Evolutionary conservation across 257 asterid genomes (phyloP).

Genomic region (Nicotiana noctiflora): DNA sequence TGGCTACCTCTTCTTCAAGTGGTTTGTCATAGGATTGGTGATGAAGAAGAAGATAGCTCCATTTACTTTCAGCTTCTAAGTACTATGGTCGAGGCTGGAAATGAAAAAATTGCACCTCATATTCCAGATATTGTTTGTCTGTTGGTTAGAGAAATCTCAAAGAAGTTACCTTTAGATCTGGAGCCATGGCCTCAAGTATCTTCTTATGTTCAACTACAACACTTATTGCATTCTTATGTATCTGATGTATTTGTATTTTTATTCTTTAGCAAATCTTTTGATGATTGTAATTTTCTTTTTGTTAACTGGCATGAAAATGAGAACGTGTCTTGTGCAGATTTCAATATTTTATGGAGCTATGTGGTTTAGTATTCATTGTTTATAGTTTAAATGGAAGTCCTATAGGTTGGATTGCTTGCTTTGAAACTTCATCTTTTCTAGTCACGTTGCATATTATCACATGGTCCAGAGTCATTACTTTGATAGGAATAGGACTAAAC

Average conservation of each 20-base stretch:
- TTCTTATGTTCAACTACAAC: not conserved
- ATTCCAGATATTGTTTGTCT: slow-evolving; percentile 30
- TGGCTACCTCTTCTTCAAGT: slow-evolving; percentile 37
- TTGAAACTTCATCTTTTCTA: not conserved
- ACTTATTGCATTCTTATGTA: not conserved
- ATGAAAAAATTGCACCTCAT: slow-evolving; percentile 28
- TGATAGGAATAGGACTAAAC: not conserved
- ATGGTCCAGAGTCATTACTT: not conserved
- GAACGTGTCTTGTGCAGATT: not conserved
- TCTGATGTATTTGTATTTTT: not conserved
- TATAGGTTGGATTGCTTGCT: not conserved
- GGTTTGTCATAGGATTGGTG: slow-evolving; percentile 23
- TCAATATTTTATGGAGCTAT: not conserved
- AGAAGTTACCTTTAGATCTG: slow-evolving; percentile 21
- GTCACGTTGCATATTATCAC: not conserved
- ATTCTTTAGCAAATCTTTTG: not conserved
- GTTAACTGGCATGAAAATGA: not conserved
- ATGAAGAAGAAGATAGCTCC: slow-evolving; percentile 29
- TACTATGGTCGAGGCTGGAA: slow-evolving; percentile 28
- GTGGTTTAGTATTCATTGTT: not conserved
- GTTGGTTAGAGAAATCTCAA: slow-evolving; percentile 24
- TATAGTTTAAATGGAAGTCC: not conserved
- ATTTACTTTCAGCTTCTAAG: slow-evolving; percentile 32
- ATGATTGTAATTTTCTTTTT: not conserved
- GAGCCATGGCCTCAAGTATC: slow-evolving; percentile 40